These are phyloP conservation scores for Cercis canadensis DNA, from an alignment of 306 rosid species.

Conservation along the genomic window DNA sequence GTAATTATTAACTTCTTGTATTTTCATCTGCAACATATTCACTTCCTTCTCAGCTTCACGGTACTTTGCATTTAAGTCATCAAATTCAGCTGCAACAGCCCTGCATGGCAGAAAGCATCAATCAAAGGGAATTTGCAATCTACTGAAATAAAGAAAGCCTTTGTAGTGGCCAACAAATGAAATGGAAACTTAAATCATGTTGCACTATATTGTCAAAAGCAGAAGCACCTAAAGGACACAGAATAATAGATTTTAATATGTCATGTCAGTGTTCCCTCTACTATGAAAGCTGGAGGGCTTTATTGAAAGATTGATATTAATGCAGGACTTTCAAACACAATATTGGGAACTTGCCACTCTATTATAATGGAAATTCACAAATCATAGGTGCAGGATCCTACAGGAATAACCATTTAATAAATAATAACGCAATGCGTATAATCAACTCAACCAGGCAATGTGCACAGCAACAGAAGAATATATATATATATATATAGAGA, in stretches of 20 bases:
- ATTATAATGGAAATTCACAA: not conserved
- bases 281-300: not conserved
- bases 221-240: constrained; percentile 24
- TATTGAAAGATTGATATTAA: not conserved
- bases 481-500: no score
- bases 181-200: constrained; percentile 11
- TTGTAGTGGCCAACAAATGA: not conserved
- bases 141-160: constrained; percentile 1
- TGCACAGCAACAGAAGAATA: no score
- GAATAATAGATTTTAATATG: constrained; percentile 1
- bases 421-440: no score
- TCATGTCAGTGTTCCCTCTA: not conserved
- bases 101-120: constrained; percentile 47
- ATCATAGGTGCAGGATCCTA: not conserved
- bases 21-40: constrained; percentile 75
- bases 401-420: not conserved
- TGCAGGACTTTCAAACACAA: not conserved
- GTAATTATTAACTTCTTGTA: constrained; percentile 67
- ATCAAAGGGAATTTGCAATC: constrained; percentile 22
- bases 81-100: constrained; percentile 67
- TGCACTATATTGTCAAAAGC: not conserved
- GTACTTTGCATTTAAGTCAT: constrained; percentile 69
- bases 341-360: not conserved
- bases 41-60: constrained; percentile 90
- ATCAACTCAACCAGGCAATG: not conserved